These are phyloP conservation scores for Aspergillus nidulans DNA, from an alignment of 495 filamentous ascomycete species.

Conservation along the genomic window DNA sequence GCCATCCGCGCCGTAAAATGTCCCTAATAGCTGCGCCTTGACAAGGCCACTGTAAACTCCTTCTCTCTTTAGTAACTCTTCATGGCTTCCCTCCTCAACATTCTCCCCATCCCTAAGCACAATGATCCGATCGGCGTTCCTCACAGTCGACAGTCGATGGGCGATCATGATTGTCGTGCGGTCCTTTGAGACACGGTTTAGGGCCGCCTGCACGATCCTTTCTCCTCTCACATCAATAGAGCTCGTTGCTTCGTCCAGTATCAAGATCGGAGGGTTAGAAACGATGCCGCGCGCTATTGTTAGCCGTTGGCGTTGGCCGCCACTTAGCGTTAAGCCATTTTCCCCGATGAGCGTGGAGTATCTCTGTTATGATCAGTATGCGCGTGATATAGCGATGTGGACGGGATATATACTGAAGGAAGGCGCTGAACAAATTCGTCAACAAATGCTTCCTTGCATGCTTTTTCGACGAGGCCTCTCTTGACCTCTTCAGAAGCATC, in stretches of 20 bases:
- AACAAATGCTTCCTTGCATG: slow-evolving; percentile 25
- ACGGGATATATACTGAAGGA: slow-evolving; percentile 18
- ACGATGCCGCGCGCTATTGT: slow-evolving; percentile 75
- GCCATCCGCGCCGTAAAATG: not conserved
- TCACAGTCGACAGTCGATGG: slow-evolving; percentile 55
- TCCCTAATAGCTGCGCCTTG: slow-evolving; percentile 23
- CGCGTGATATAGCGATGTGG: not conserved
- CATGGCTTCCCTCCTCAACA: slow-evolving; percentile 49
- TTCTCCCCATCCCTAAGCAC: slow-evolving; percentile 45
- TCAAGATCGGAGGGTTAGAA: slow-evolving; percentile 74
- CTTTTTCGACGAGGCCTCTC: slow-evolving; percentile 28
- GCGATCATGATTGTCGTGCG: slow-evolving; percentile 49
- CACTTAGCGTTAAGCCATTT: slow-evolving; percentile 29
- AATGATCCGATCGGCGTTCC: slow-evolving; percentile 47
- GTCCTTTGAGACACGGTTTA: slow-evolving; percentile 33
- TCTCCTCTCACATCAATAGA: slow-evolving; percentile 49
- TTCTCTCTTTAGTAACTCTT: slow-evolving; percentile 26
- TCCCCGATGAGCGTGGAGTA: slow-evolving; percentile 38
- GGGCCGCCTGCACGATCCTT: slow-evolving; percentile 43
- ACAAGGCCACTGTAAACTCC: slow-evolving; percentile 46
- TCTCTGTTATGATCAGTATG: slow-evolving; percentile 14
- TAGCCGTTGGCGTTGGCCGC: slow-evolving; percentile 56
- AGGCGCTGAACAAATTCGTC: slow-evolving; percentile 32
- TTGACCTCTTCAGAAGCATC: slow-evolving; percentile 46
- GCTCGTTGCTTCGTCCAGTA: slow-evolving; percentile 54